Evolutionary conservation across 352 stramenopile genomes (phyloP), one percentile per base, ranked within the genome.

Genomic region (Aphanomyces stellatus): DNA sequence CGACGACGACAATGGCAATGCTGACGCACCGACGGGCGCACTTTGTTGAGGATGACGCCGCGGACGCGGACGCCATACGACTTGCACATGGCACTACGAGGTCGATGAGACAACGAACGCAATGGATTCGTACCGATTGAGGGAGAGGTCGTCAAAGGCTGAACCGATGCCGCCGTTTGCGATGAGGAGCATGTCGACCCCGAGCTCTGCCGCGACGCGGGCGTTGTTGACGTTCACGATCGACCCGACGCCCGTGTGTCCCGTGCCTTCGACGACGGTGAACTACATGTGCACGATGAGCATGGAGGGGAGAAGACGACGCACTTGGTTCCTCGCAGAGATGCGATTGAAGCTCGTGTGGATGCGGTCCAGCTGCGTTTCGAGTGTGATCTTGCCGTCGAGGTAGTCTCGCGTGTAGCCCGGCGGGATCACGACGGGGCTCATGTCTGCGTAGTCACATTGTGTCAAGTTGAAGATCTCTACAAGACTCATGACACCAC

Each of bases 1-100:
- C 10, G 72, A 51, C 25, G 70, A 48, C 28, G 56, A 56, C 67
- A 73, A 71, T 33, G 67, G 69, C 11, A 74, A 55, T 13, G 48
- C 57, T 6, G 71, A 70, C 72, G 57, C n/a, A 71, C 72, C 55
- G 90, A 75, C 31, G 72, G 68, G 1, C 74, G 79, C 51, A 98
- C 93, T 74, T 98, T 98, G 77, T 99, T 99, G 31, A 99, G 80
- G 64, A 99, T 91, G 27, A 98, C 93, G 33, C 95, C 96, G 27
- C 88, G 84, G 65, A 99, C 87, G 7, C 77, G 82, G 5, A 98
- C 96, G 75, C 88, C 85, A 73, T 98, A 87, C n/a, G 95, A 71
- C 69, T 95, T 75, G 74, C 94, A 98, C 73, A 98, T 81, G 42
- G 80, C 73, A 15, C 60, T 68, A 49, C 40, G 30, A 19, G 4